Evolutionary conservation across 768 basidiomycete species (phyloP).

Genomic region (Russula foetens): DNA sequence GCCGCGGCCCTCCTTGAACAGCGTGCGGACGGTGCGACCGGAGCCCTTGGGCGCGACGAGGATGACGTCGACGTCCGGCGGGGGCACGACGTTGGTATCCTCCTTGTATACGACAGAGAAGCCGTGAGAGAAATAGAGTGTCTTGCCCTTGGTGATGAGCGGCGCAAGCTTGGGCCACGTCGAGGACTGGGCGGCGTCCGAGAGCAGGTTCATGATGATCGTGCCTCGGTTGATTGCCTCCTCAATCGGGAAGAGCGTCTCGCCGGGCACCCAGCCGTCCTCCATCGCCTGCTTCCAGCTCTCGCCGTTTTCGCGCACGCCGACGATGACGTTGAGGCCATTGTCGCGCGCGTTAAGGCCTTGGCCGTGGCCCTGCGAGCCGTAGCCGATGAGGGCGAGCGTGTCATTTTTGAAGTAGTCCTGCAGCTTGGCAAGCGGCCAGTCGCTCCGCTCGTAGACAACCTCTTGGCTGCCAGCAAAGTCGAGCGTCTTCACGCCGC

Average conservation of each 20-base stretch:
- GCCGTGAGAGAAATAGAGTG: conserved; percentile 99
- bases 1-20: conserved; percentile 99
- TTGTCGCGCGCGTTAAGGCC: conserved; percentile 99
- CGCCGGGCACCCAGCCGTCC: conserved; percentile 97
- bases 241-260: conserved; percentile 97
- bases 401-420: conserved; percentile 99
- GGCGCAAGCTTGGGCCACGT: conserved; percentile 88
- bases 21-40: conserved; percentile 95
- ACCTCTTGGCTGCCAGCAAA: conserved; percentile 92
- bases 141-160: conserved; percentile 99
- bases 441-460: conserved; percentile 94
- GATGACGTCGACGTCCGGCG: conserved; percentile 93
- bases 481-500: conserved; percentile 92
- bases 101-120: conserved; percentile 99
- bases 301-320: conserved; percentile 95
- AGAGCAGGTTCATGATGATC: conserved; percentile 99
- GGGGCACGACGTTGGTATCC: conserved; percentile 89
- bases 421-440: conserved; percentile 96
- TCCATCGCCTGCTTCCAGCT: conserved; percentile 93
- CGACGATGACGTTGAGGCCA: conserved; percentile 95
- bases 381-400: conserved; percentile 97
- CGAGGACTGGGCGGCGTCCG: conserved; percentile 97
- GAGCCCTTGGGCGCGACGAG: conserved; percentile 99
- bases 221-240: conserved; percentile 94
- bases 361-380: conserved; percentile 98